Conservation (phyloP, 441 rosid genomes). For the Gossypium trilobum region DNA sequence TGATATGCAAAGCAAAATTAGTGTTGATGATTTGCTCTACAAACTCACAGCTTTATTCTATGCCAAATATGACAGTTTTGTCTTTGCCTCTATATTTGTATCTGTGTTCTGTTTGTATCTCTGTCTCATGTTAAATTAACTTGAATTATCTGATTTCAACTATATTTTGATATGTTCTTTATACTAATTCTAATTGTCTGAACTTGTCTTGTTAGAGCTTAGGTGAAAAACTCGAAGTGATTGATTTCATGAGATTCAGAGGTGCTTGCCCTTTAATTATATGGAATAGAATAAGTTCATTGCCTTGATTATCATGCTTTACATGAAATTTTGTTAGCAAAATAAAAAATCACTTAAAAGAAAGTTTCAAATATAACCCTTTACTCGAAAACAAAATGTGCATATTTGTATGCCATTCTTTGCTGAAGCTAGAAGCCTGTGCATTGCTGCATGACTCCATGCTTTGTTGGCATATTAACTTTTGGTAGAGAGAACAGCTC, state of each 20-base stretch:
- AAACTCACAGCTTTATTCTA: neutral
- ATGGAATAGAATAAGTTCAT: neutral
- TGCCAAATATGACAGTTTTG: neutral
- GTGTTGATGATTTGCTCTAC: neutral
- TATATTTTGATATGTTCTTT: neutral
- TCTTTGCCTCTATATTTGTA: neutral
- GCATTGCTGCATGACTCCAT: neutral
- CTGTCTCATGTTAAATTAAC: neutral
- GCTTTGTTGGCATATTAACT: neutral
- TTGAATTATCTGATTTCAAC: neutral
- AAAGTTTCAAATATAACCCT: neutral
- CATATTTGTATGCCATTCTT: neutral
- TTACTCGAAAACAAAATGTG: neutral
- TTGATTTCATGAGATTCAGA: neutral
- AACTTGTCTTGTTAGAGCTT: neutral
- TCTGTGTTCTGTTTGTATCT: neutral
- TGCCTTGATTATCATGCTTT: neutral
- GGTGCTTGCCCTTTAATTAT: neutral
- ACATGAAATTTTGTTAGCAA: neutral
- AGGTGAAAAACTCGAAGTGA: neutral
- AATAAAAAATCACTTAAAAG: neutral
- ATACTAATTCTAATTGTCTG: neutral
- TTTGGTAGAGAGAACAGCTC: neutral
- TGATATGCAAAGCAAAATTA: neutral
- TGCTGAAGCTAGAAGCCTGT: neutral